Evolutionary conservation across 2,329 filamentous ascomycete genomes (phyloP).

Genomic region (Sporothrix dimorphospora): DNA sequence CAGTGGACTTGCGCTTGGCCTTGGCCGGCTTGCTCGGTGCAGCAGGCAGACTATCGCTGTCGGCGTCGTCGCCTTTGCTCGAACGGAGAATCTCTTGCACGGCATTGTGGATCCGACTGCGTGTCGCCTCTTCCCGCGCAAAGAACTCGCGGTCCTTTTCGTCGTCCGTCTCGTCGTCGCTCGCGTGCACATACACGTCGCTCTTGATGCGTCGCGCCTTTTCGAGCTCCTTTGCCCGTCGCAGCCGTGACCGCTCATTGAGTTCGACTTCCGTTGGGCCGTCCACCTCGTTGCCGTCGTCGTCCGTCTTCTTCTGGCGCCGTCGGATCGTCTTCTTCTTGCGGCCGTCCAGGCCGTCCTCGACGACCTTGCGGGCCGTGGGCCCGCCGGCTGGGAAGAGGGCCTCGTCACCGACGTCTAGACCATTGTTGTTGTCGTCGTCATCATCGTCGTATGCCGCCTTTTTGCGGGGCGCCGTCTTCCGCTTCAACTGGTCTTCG

Average conservation of each 20-base stretch:
- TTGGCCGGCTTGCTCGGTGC: slow-evolving; percentile 21
- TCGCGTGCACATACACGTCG: slow-evolving; percentile 75
- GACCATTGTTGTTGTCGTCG: slow-evolving; percentile 49
- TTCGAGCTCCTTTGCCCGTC: slow-evolving; percentile 71
- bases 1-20: slow-evolving; percentile 36
- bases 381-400: slow-evolving; percentile 73
- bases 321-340: slow-evolving; percentile 55
- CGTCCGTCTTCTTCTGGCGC: slow-evolving; percentile 52
- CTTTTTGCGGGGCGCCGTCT: slow-evolving; percentile 55
- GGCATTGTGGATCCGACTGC: slow-evolving; percentile 55
- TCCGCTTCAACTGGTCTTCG: slow-evolving; percentile 77
- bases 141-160: slow-evolving; percentile 74
- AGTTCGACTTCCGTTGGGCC: slow-evolving; percentile 62
- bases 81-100: slow-evolving; percentile 35
- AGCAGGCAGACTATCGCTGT: not conserved
- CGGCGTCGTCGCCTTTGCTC: slow-evolving; percentile 32
- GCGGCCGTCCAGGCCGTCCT: slow-evolving; percentile 56
- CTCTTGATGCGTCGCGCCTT: slow-evolving; percentile 83
- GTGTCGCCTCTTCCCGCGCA: slow-evolving; percentile 67
- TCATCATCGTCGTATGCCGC: slow-evolving; percentile 40
- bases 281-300: slow-evolving; percentile 47
- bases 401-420: slow-evolving; percentile 54
- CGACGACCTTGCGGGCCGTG: slow-evolving; percentile 56
- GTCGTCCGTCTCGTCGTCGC: slow-evolving; percentile 89
- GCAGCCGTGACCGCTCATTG: slow-evolving; percentile 63